Conservation (phyloP, 768 basidiomycete species). For the Filobasidium floriforme region DNA sequence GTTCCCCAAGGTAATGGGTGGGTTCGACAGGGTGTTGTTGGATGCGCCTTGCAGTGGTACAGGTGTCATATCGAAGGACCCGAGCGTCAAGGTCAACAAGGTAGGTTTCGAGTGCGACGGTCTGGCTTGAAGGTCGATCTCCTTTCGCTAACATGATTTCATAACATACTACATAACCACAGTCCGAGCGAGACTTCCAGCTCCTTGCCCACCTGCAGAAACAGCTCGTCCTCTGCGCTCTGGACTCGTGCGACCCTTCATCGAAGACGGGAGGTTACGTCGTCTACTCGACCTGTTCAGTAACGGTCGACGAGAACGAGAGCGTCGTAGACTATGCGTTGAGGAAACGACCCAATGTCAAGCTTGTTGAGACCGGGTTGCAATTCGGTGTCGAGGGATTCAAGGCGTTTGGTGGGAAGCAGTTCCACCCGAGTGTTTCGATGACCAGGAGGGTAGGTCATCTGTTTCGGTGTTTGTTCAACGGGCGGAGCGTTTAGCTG, state of each 20-base stretch:
- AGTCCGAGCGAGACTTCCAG: constrained; percentile 93
- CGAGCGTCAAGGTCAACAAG: constrained; percentile 97
- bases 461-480: not conserved
- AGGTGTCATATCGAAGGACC: constrained; percentile 95
- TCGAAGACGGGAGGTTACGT: constrained; percentile 87
- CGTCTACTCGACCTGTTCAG: constrained; percentile 97
- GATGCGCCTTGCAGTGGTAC: constrained; percentile 98
- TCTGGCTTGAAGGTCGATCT: not conserved
- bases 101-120: constrained; percentile 48
- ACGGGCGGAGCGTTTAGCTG: constrained; percentile 19
- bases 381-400: constrained; percentile 90
- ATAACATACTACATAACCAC: not conserved
- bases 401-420: constrained; percentile 81
- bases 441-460: constrained; percentile 61
- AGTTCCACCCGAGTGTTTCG: constrained; percentile 66
- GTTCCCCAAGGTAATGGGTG: constrained; percentile 98
- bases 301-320: constrained; percentile 97
- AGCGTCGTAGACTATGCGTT: constrained; percentile 96
- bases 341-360: constrained; percentile 83
- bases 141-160: not conserved
- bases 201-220: constrained; percentile 96
- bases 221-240: constrained; percentile 93
- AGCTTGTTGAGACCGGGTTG: constrained; percentile 83
- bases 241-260: constrained; percentile 84
- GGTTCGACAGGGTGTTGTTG: constrained; percentile 91